These are phyloP conservation scores for Rosa hybrid DNA, from an alignment of 331 rosid species.

Conservation along the genomic window DNA sequence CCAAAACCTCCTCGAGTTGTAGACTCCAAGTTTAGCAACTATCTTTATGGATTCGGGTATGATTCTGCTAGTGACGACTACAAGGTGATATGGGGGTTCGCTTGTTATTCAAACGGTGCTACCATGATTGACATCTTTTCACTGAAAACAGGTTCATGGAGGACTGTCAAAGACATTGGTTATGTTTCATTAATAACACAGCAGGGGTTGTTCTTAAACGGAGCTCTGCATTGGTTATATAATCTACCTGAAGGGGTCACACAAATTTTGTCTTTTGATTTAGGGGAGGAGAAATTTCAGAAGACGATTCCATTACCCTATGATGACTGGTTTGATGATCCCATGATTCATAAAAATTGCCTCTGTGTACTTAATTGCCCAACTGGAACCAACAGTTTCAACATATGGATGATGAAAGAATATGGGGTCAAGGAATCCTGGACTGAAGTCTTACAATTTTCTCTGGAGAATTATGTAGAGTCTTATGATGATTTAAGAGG, in stretches of 20 bases:
- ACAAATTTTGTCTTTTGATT: not conserved
- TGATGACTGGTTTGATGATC: not conserved
- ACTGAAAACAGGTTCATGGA: not conserved
- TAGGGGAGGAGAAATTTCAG: not conserved
- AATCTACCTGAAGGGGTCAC: too few species aligned
- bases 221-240: not conserved
- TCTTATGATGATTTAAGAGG: not conserved
- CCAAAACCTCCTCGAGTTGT: too few species aligned
- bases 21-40: not conserved
- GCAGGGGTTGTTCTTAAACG: not conserved
- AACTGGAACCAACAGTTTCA: not conserved
- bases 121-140: not conserved
- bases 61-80: not conserved
- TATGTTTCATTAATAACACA: not conserved
- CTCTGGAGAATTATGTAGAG: not conserved
- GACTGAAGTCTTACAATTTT: not conserved
- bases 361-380: not conserved
- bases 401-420: not conserved
- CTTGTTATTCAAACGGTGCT: not conserved
- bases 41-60: not conserved
- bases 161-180: not conserved
- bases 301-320: not conserved
- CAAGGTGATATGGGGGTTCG: not conserved
- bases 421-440: not conserved
- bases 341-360: not conserved